Conservation (phyloP, 2,329 filamentous ascomycete species). For the Fusarium musae region DNA sequence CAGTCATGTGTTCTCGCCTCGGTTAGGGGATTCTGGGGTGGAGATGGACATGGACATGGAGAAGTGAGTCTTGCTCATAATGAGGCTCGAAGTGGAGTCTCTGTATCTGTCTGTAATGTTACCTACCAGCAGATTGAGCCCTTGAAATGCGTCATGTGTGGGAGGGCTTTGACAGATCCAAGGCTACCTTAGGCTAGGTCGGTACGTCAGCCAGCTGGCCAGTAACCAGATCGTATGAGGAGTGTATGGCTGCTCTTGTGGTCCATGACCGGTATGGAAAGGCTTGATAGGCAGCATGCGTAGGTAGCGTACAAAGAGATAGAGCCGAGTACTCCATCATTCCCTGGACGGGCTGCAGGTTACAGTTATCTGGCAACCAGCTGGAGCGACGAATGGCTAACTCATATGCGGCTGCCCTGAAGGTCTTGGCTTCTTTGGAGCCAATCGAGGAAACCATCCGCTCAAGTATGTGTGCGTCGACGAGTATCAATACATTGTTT, state of each 20-base stretch:
- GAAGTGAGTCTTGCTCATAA: slow-evolving; percentile 2
- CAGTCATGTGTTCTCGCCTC: slow-evolving; percentile 23
- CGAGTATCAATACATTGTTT: slow-evolving; percentile 2
- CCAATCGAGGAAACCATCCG: slow-evolving; percentile 20
- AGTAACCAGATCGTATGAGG: neutral
- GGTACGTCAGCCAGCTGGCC: neutral
- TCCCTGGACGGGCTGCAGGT: slow-evolving; percentile 16
- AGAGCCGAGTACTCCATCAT: slow-evolving; percentile 26
- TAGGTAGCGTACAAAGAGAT: slow-evolving; percentile 19
- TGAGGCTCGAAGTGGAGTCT: slow-evolving; percentile 24
- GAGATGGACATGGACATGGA: slow-evolving; percentile 4
- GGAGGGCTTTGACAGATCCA: slow-evolving; percentile 16
- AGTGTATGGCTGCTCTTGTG: neutral
- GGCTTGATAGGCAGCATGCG: slow-evolving; percentile 8
- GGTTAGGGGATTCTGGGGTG: slow-evolving; percentile 20
- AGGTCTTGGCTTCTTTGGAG: slow-evolving; percentile 31
- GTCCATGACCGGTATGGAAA: slow-evolving; percentile 5
- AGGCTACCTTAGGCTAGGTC: neutral
- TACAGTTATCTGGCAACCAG: slow-evolving; percentile 8
- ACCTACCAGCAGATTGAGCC: neutral
- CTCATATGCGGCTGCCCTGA: neutral
- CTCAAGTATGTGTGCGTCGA: slow-evolving; percentile 23
- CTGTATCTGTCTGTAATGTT: neutral
- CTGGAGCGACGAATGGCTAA: slow-evolving; percentile 7
- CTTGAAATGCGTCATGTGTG: slow-evolving; percentile 1